Evolutionary conservation across 345 rosid genomes (phyloP).

Genomic region (Salix dunnii): DNA sequence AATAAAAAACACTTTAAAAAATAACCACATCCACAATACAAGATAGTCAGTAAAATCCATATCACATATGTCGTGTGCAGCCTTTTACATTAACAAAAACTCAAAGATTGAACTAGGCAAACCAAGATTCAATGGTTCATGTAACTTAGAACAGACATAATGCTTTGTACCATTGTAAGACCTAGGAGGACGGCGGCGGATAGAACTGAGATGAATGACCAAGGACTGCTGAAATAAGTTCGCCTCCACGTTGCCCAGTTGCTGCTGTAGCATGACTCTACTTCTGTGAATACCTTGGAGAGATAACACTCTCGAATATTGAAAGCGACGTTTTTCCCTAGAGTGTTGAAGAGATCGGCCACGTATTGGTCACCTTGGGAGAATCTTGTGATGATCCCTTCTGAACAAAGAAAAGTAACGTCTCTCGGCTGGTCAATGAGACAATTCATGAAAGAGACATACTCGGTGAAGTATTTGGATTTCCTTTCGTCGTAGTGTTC

Average conservation of each 20-base stretch:
- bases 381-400: constrained; percentile 11
- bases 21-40: too few species aligned
- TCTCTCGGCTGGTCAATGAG: constrained; percentile 16
- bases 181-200: background rate
- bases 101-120: background rate
- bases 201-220: constrained; percentile 6
- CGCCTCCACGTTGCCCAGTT: background rate
- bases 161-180: background rate
- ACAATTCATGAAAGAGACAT: constrained; percentile 12
- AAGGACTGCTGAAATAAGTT: constrained; percentile 6
- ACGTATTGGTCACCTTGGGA: constrained; percentile 4
- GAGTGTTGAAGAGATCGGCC: constrained; percentile 3
- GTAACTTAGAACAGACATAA: constrained; percentile 4
- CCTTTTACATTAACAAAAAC: background rate
- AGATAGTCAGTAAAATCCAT: background rate
- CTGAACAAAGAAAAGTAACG: background rate
- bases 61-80: too few species aligned
- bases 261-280: background rate
- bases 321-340: background rate
- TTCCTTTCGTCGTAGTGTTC: background rate
- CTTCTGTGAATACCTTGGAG: constrained; percentile 3
- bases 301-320: constrained; percentile 7
- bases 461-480: constrained; percentile 10
- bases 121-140: background rate
- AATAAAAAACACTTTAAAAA: too few species aligned